Percentiles rank a stretch among this genome's conserved stretches.
Evolutionary conservation across 78 protist genomes (phyloP).

Genomic region (Trichosphaerium sp.): DNA sequence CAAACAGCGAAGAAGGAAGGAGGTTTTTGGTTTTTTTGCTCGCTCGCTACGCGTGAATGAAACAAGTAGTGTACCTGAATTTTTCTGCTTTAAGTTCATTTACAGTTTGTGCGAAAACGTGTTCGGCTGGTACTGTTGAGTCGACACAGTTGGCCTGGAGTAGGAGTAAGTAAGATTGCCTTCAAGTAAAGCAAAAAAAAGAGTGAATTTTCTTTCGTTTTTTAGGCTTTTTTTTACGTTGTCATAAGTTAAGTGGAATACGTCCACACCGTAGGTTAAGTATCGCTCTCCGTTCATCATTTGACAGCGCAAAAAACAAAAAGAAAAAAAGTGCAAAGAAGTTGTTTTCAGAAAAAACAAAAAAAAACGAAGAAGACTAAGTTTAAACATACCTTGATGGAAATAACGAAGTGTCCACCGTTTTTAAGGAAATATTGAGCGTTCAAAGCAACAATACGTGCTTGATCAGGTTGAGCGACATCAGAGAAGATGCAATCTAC

Average conservation of each 20-base stretch:
- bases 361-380: not conserved
- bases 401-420: slow-evolving; percentile 95
- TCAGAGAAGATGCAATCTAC: slow-evolving; percentile 97
- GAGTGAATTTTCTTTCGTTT: not conserved
- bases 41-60: too few relatives aligned
- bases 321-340: not conserved
- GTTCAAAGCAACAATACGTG: slow-evolving; percentile 96
- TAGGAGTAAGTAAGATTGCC: too few relatives aligned
- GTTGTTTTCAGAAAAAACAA: too few relatives aligned
- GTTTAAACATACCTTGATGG: slow-evolving; percentile 77
- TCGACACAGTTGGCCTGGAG: slow-evolving; percentile 98
- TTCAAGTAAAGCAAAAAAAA: not conserved
- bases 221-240: too few relatives aligned
- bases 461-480: slow-evolving; percentile 99
- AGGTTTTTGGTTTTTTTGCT: too few relatives aligned
- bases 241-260: not conserved
- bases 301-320: not conserved
- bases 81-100: slow-evolving; percentile 59
- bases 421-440: slow-evolving; percentile 97
- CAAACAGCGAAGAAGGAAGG: too few relatives aligned
- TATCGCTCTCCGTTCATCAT: too few relatives aligned
- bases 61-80: too few relatives aligned
- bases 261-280: too few relatives aligned
- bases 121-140: slow-evolving; percentile 88
- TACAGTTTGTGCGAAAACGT: slow-evolving; percentile 90